Base-by-base conservation (phyloP, 2,329 filamentous ascomycete species). In the Magnaporthiopsis incrustans region DNA sequence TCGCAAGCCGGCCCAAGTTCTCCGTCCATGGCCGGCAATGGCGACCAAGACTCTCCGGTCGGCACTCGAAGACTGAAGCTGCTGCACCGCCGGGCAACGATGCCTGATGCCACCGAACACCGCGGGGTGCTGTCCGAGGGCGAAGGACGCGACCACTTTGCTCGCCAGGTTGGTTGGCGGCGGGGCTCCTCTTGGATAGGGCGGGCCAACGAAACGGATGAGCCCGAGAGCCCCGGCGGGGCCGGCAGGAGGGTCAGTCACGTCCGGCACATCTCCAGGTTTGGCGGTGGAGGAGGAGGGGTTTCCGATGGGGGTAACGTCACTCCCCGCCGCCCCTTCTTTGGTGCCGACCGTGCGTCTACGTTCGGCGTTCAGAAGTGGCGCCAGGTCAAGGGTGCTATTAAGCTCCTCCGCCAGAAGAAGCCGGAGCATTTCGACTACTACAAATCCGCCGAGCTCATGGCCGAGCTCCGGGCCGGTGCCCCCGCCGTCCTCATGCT, bases 401-500 rank as follows among this genome's bases (percentile, higher is more conserved):
- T 98, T 60, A 93, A 91, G 73, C 78, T 88, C 65, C 81, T 96
- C 66, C 87, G 91, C 67, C 87, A 90, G 70, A 91, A 89, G 75
- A 96, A 91, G 74, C 89, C 91, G 63, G 92, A 97, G 64, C 89
- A 90, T 59, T 89, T 97, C 66, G 95, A 99, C 74, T 92, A 95
- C 72, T 89, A 90, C 72, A 99, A 98, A 75, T 98, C 94, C 12
- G 92, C 95, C 2, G 95, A 99, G 75, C 81, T 99, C 60, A 94
- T 99, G 85, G 95, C 95, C 1, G 95, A 99, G 76, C 80, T 99
- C 53, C 85, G 95, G 61, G 96, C 95, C 58, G 95, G 92, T 63
- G 92, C 93, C 1, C 95, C 95, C 4, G 95, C 95, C 30, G 95
- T 94, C 26, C 80, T 99, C 65, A 96, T 99, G 76, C 80, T 99